These are phyloP conservation scores for Kazachstania psychrophila DNA, from an alignment of 805 yeast species.

Conservation along the genomic window DNA sequence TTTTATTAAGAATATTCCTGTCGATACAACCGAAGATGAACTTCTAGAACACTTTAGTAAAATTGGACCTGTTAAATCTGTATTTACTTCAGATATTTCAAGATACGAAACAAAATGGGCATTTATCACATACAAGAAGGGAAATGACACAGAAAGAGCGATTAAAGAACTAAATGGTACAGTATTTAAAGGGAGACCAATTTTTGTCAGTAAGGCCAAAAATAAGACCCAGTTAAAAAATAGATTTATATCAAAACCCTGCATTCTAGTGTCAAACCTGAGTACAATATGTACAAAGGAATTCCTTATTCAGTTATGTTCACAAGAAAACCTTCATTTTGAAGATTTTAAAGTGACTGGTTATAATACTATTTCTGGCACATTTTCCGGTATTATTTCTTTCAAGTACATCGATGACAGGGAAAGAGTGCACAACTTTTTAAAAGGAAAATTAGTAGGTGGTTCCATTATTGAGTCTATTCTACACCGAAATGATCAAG, in stretches of 20 bases:
- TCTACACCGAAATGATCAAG: too few relatives aligned
- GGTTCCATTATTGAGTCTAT: constrained; percentile 12
- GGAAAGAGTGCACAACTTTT: constrained; percentile 11
- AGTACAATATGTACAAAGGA: constrained; percentile 24
- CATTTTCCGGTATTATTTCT: constrained; percentile 20
- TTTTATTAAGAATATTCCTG: constrained; percentile 30
- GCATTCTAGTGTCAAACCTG: constrained; percentile 19
- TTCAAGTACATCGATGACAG: constrained; percentile 19
- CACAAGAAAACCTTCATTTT: constrained; percentile 13
- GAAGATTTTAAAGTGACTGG: constrained; percentile 5
- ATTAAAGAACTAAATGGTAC: constrained; percentile 28
- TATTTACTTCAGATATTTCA: constrained; percentile 24
- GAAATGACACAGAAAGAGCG: constrained; percentile 30
- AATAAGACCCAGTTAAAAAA: constrained; percentile 10
- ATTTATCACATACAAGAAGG: constrained; percentile 35
- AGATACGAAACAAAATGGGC: constrained; percentile 29
- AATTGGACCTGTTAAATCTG: constrained; percentile 30
- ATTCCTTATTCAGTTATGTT: constrained; percentile 20
- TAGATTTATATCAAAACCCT: not conserved
- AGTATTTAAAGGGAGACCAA: constrained; percentile 20
- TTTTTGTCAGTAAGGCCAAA: constrained; percentile 21
- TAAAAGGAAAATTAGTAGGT: constrained; percentile 24
- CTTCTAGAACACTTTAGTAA: constrained; percentile 24
- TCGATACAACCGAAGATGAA: constrained; percentile 23
- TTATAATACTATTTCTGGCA: constrained; percentile 6